Evolutionary conservation across 331 rosid genomes (phyloP).

Genomic region (Quercus phellos): DNA sequence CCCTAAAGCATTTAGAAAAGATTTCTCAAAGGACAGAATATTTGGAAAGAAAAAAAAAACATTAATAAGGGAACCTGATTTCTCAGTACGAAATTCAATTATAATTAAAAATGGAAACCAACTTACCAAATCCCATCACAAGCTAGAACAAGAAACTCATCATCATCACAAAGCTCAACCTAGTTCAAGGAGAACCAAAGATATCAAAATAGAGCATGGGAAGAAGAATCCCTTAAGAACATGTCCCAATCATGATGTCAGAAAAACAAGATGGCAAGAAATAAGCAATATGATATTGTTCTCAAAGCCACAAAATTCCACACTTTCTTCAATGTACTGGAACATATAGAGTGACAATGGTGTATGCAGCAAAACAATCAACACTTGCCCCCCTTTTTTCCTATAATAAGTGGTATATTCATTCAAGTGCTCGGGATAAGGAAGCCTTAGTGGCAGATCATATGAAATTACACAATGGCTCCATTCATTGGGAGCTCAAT

Average conservation of each 20-base stretch:
- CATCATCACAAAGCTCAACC: slow-evolving; percentile 86
- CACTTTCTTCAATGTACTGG: neutral
- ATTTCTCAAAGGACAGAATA: neutral
- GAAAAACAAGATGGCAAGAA: neutral
- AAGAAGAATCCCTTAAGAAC: neutral
- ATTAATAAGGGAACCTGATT: neutral
- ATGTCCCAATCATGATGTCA: neutral
- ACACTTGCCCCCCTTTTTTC: neutral
- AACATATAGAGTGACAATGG: neutral
- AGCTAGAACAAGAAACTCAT: slow-evolving; percentile 87
- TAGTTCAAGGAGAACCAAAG: slow-evolving; percentile 22
- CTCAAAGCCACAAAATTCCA: neutral
- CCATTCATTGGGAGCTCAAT: too few species aligned
- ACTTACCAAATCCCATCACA: slow-evolving; percentile 97
- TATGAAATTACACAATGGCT: too few species aligned
- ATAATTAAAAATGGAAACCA: neutral
- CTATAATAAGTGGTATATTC: too few species aligned
- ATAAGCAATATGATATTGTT: neutral
- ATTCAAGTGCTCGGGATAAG: too few species aligned
- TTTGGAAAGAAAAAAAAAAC: neutral
- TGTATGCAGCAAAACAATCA: neutral
- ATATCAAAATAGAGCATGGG: slow-evolving; percentile 3
- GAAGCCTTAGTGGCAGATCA: too few species aligned
- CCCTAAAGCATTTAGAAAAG: neutral
- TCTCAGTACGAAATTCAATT: neutral